Base-by-base conservation (phyloP, 495 filamentous ascomycete species). In the Annulohypoxylon maeteangense region DNA sequence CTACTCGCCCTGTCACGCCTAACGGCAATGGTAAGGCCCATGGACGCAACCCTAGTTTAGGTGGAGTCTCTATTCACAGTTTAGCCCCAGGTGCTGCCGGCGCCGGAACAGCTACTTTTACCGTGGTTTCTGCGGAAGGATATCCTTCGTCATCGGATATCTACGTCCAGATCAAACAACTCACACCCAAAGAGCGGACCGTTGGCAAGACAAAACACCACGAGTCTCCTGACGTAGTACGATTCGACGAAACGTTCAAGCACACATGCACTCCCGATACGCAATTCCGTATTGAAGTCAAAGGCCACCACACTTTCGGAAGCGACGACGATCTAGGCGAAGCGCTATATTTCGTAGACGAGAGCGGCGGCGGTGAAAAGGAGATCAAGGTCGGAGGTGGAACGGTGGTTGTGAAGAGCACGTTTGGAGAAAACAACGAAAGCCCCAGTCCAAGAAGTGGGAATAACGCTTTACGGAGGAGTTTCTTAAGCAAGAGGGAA, bases 151-250 rank as follows among this genome's bases (percentile, higher is more conserved):
- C 86, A 7, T 84, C 92, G n/a, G 93, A 97, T 75, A 82, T 98
- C 38, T 93, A 93, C 72, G 88, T 98, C 42, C 81, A 87, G 60
- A 80, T 98, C 70, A 88, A 88, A 72, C 88, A 91, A 58, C 64
- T 91, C 23, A 81, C 84, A 0, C 67, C 86, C 50, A 94, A 93
- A 80, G 77, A 84, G 8, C 97, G 95, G 81, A 86, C 91, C 47
- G 85, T 97, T 61, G 87, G 92, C 81, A 98, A 98, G 82, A 95
- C 91, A 16, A 97, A 97, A 78, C 87, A 89, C 68, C 84, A 85
- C 72, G 97, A 97, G 79, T 83, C 87, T 8, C 78, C 85, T 23
- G 81, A 78, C 18, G 79, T 83, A 0, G 84, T 91, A 4, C 81
- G 79, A n/a, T 97, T 88, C 73, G 90, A 92, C 67, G 94, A 97